Base-by-base conservation (phyloP, 768 basidiomycete genomes). In the Macrolepiota albuminosa region DNA sequence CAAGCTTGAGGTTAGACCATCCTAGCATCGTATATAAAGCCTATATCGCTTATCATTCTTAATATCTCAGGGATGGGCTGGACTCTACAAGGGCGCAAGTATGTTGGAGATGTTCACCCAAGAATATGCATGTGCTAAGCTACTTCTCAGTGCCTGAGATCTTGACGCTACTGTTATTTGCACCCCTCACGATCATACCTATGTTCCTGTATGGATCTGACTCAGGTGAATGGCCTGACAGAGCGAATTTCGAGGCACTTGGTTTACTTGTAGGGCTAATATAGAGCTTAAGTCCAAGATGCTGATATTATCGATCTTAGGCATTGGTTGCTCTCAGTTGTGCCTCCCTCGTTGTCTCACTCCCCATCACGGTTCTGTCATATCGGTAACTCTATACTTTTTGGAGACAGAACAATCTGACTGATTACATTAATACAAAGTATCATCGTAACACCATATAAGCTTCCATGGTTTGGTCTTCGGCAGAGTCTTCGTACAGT, bases 11-110 rank as follows among this genome's bases (percentile, higher is more conserved):
- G 89, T 87, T 29, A 31, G 54, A 26, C 8, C 29, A 39, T 18
- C 33, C 18, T 42, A 51, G 18, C 21, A 37, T 55, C 46, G 36
- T 43, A 79, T 21, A 40, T 11, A 54, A 36, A 42, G 39, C 6
- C n/a, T 29, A 40, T 18, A n/a, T 42, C n/a, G 31, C 61, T 26
- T 5, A 53, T 6, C 53, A 31, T 51, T 18, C 40, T 33, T 21
- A 21, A 16, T 58, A 21, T 42, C 18, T 43, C 50, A 74, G 86
- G 87, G 91, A 45, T 83, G 77, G 77, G 69, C 75, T 40, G 91
- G 91, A 21, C 71, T 93, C 57, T 91, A 88, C 77, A 93, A 93
- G 71, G 91, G 91, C 58, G 68, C 86, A 46, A 89, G 81, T 78
- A 68, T 46, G 78, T 59, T 33, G 3, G 2, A 26, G 4, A 48